Evolutionary conservation across 495 filamentous ascomycete species (phyloP).

Genomic region (Penicillium bialowiezense): DNA sequence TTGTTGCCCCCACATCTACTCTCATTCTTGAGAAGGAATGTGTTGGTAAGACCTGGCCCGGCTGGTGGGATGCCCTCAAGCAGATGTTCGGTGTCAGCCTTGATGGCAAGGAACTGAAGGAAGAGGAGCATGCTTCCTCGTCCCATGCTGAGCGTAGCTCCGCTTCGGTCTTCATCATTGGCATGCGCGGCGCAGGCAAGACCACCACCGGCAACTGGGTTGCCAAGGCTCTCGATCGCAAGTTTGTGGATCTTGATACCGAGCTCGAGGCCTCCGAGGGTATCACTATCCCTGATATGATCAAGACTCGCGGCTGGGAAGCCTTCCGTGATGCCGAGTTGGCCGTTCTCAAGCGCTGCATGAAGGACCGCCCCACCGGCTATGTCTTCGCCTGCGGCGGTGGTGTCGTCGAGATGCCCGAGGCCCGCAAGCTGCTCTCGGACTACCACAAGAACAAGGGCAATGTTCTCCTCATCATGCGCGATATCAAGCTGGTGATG

Average conservation of each 20-base stretch:
- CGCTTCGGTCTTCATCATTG: conserved; percentile 85
- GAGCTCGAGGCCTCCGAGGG: conserved; percentile 73
- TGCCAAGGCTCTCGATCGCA: conserved; percentile 66
- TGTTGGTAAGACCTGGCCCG: conserved; percentile 98
- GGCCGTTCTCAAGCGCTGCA: conserved; percentile 63
- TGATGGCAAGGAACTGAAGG: conserved; percentile 65
- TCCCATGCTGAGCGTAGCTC: conserved; percentile 32
- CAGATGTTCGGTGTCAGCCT: conserved; percentile 71
- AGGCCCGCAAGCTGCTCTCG: conserved; percentile 71
- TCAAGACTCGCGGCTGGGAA: conserved; percentile 78
- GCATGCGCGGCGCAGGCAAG: conserved; percentile 97
- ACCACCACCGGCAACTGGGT: conserved; percentile 89
- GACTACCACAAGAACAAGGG: conserved; percentile 77
- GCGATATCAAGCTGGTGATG: conserved; percentile 85
- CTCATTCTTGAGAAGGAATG: conserved; percentile 88
- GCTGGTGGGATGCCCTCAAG: conserved; percentile 91
- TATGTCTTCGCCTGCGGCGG: conserved; percentile 93
- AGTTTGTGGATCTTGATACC: conserved; percentile 82
- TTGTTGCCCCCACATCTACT: conserved; percentile 69
- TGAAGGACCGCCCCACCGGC: conserved; percentile 70
- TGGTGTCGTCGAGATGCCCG: conserved; percentile 85
- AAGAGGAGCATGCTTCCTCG: conserved; percentile 28
- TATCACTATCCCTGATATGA: conserved; percentile 80
- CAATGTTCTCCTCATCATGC: conserved; percentile 83
- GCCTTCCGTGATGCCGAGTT: conserved; percentile 83